Conservation (phyloP, 2,329 filamentous ascomycete species). For the Teratosphaeria destructans region DNA sequence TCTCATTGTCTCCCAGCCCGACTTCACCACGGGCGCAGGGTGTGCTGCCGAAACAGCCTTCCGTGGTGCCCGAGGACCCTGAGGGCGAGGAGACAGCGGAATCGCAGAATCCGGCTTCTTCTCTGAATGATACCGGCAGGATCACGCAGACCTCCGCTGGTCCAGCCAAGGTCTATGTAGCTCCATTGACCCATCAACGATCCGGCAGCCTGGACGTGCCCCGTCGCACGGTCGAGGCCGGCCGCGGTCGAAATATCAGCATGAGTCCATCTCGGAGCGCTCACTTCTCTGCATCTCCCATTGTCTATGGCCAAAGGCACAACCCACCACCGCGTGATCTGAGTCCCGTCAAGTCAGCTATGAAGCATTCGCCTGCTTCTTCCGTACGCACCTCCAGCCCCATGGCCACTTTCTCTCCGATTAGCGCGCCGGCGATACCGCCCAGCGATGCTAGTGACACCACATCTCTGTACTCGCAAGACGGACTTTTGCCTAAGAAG, state of each 20-base stretch:
- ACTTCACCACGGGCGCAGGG: slow-evolving; percentile 10
- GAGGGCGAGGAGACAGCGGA: slow-evolving; percentile 20
- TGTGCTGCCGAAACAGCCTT: slow-evolving; percentile 23
- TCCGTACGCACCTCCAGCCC: slow-evolving; percentile 33
- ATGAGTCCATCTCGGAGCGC: slow-evolving; percentile 57
- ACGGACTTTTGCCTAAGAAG: slow-evolving; percentile 30
- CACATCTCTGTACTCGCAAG: slow-evolving; percentile 33
- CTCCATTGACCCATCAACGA: slow-evolving; percentile 11
- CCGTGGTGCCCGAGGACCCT: slow-evolving; percentile 23
- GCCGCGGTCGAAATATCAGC: slow-evolving; percentile 18
- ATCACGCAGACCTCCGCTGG: slow-evolving; percentile 13
- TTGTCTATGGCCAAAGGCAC: slow-evolving; percentile 51
- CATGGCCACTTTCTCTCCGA: slow-evolving; percentile 43
- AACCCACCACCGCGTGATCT: slow-evolving; percentile 59
- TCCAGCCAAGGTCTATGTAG: slow-evolving; percentile 15
- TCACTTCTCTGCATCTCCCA: slow-evolving; percentile 52
- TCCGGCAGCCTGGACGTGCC: slow-evolving; percentile 26
- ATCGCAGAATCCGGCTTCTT: background rate
- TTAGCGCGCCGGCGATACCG: slow-evolving; percentile 29
- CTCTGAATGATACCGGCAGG: background rate
- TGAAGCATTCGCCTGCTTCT: slow-evolving; percentile 55
- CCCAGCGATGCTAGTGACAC: slow-evolving; percentile 48
- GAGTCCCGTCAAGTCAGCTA: slow-evolving; percentile 66
- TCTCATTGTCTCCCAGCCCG: slow-evolving; percentile 18
- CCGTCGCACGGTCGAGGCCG: slow-evolving; percentile 9